Base-by-base conservation (phyloP, 139 green algal genomes). In the Zygnema cylindricum region DNA sequence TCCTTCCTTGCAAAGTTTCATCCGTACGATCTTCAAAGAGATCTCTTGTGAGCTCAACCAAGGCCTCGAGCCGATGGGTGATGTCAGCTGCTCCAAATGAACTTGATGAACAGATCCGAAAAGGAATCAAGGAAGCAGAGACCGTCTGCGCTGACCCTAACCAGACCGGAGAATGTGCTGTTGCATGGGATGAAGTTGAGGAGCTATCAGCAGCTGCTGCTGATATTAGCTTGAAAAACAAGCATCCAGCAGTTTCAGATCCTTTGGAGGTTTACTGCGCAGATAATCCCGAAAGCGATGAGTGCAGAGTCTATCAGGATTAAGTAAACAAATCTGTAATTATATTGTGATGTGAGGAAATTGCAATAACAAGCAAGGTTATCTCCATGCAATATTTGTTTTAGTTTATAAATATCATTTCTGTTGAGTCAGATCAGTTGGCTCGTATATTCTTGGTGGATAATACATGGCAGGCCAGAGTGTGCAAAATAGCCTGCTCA, bases 221-320 rank as follows among this genome's bases (percentile, higher is more conserved):
- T 32, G 81, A 86, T 42, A 73, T 85, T 55, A 2, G 1, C 1
- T 39, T n/a, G 21, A 35, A 36, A 16, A 42, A 55, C 30, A 88
- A 88, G 83, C 43, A 82, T 21, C 22, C 83, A 22, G 43, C 25
- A 1, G 40, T 25, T 11, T 63, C 83, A 23, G 92, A 95, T 75
- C 94, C 94, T 0, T 91, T 96, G 30, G 94, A 95, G 81, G 36
- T 89, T 69, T 95, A 93, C 92, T 96, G 94, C 89, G 88, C 81
- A 35, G 86, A 93, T 39, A 94, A 95, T 88, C 94, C 94, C 33
- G 93, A 95, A 33, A 93, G 93, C 40, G 93, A 95, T 84, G 94
- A 96, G 92, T 96, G 94, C 94, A 89, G 91, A 25, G 84, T 94
- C 33, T 95, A 88, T 35, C 43, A 33, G 7, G 83, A 88, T 69